Evolutionary conservation across 331 rosid genomes (phyloP).

Genomic region (Pyracantha coccinea): DNA sequence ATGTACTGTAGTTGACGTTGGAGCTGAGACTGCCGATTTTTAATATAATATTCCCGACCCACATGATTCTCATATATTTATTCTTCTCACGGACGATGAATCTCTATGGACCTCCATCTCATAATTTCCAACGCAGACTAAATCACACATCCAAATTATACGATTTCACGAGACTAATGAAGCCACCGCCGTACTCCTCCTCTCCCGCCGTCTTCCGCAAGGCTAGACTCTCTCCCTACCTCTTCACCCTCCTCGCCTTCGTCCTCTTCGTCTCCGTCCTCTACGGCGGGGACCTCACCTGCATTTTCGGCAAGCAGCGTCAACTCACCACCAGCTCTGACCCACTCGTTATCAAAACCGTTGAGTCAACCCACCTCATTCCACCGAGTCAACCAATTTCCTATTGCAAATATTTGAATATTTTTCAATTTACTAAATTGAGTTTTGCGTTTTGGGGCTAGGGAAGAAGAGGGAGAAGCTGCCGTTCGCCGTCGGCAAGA

Average conservation of each 20-base stretch:
- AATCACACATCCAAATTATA: background rate
- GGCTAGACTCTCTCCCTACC: constrained; percentile 62
- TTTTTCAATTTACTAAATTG: background rate
- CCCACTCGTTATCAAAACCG: constrained; percentile 20
- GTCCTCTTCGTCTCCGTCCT: constrained; percentile 58
- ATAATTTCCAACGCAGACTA: background rate
- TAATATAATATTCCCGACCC: too few relatives aligned
- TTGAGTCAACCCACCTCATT: constrained; percentile 30
- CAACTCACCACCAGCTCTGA: constrained; percentile 25
- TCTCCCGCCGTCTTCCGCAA: constrained; percentile 33
- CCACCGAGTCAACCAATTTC: background rate
- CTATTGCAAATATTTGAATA: background rate
- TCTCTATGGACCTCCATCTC: background rate
- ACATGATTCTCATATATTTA: background rate
- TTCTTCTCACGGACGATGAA: background rate
- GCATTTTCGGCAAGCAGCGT: constrained; percentile 53
- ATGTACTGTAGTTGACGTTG: too few relatives aligned
- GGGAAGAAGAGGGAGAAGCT: constrained; percentile 42
- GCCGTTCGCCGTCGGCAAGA: constrained; percentile 43
- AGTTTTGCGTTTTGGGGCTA: constrained; percentile 10
- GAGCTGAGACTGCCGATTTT: background rate
- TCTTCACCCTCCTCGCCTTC: constrained; percentile 57
- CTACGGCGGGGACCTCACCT: constrained; percentile 58
- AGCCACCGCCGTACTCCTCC: constrained; percentile 25
- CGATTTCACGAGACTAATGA: constrained; percentile 26